Conservation (phyloP, 805 yeast genomes). For the Priceomyces fermenticarens region DNA sequence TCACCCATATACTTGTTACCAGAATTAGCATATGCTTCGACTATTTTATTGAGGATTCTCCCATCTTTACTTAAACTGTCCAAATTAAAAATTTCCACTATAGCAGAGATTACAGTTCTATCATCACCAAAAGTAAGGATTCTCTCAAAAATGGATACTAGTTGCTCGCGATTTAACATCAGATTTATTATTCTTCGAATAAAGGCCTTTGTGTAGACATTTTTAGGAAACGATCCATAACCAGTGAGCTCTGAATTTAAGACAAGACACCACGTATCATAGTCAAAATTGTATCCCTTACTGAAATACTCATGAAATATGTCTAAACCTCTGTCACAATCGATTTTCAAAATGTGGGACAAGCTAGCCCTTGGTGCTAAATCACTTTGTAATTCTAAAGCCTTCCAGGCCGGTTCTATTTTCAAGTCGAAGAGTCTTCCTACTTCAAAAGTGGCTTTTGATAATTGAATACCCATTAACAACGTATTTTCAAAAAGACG, state of each 20-base stretch:
- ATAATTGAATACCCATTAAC: background rate
- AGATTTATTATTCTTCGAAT: conserved; percentile 20
- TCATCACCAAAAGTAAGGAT: conserved; percentile 22
- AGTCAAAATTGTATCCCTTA: conserved; percentile 29
- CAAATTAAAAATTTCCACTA: conserved; percentile 14
- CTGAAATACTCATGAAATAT: conserved; percentile 25
- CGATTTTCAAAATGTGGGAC: conserved; percentile 23
- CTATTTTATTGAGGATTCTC: conserved; percentile 7
- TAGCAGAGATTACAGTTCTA: conserved; percentile 16
- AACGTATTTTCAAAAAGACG: conserved; percentile 5
- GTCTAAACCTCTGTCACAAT: conserved; percentile 21
- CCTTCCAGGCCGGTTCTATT: background rate
- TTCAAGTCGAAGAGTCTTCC: background rate
- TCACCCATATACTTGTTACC: conserved; percentile 18
- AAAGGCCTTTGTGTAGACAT: conserved; percentile 17
- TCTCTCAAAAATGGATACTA: conserved; percentile 8
- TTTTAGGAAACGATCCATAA: conserved; percentile 15
- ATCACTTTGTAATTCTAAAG: conserved; percentile 3
- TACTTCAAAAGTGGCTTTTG: background rate
- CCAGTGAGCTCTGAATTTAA: conserved; percentile 25
- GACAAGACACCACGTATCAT: conserved; percentile 29
- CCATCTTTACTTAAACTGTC: conserved; percentile 7
- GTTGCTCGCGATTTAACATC: conserved; percentile 9
- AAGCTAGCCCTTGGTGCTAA: conserved; percentile 21
- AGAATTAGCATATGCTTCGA: conserved; percentile 9